Evolutionary conservation across 495 filamentous ascomycete genomes (phyloP), one percentile per base, ranked within the genome.

Genomic region (Aspergillus sclerotiicarbonarius): DNA sequence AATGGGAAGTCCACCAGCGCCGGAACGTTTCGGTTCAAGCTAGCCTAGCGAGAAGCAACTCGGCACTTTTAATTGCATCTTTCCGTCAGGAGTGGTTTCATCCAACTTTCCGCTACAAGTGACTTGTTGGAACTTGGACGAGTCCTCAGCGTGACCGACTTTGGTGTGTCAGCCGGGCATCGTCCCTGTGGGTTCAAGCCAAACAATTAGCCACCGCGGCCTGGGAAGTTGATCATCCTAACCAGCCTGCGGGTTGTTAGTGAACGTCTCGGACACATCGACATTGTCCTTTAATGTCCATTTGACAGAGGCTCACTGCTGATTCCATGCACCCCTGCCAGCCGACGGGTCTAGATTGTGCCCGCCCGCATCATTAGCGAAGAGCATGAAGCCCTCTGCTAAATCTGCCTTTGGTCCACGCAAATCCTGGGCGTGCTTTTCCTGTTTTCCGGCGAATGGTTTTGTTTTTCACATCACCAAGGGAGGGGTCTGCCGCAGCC

Each of bases 1-100:
- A 57, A 51, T 46, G 49, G 57, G 46, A 53, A 66, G 53, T 32
- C 57, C 56, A 50, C 57, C 56, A 57, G 49, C 30, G 45, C 57
- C 60, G 50, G 59, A 57, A 50, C 29, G 29, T 61, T 59, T 54
- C 46, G 37, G 37, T 57, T 58, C 47, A 47, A 45, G 59, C 51
- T 61, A 49, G 29, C 49, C 51, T 61, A 44, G 29, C 44, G 50
- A 51, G 49, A 16, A 61, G 52, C 32, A 19, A 48, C 49, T 53
- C 57, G 56, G 53, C 62, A 61, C 46, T 48, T 57, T 45, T 46
- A 21, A 54, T 50, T 56, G 49, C 58, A 53, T 35, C 8, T 51
- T 48, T 35, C 25, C 19, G 12, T 58, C 46, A 18, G 43, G n/a
- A 25, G 46, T 53, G 33, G 20, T 45, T 43, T 48, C 48, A 31